Base-by-base conservation (phyloP, 2,329 filamentous ascomycete species). In the Calonectria henricotiae region DNA sequence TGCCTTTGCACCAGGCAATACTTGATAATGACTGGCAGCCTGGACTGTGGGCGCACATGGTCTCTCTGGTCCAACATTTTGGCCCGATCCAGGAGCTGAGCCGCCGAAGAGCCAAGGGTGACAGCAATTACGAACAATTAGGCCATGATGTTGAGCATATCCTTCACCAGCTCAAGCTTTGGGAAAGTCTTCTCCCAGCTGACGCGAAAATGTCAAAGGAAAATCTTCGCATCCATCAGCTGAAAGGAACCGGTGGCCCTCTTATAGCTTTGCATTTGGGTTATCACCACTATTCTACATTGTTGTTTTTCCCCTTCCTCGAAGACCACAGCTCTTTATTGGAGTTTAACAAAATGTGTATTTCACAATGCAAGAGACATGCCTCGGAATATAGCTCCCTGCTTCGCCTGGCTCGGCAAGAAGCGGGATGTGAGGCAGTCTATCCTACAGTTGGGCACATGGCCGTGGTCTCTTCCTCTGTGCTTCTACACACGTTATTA, bases 381-480 rank as follows among this genome's bases (percentile, higher is more conserved):
- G 51, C 51, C 23, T 58, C 32, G 2, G 51, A 58, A 27, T 58
- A 58, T 12, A 58, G 51, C 20, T 37, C 20, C 1, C 13, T 58
- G 20, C 51, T 58, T 17, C 32, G 20, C 3, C 6, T 58, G 20
- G 51, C 51, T 9, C 32, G 51, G 25, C 11, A 58, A 7, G 51
- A 58, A 5, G 20, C 51, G 12, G 51, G 20, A 12, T 58, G 51
- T 11, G 51, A 58, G 30, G 51, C 51, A 5, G 51, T 58, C 4
- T 58, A 58, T 39, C 51, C 51, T 1, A 58, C 51, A 15, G 51
- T 58, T 17, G 51, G 51, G 5, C 51, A 58, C 15, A 58, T 58
- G 51, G 51, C 51, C 4, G 51, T 58, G 7, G 51, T 58, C 2
- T 58, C 51, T 11, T 58, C 51, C 3, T 58, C 51, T 17, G 51